phyloP scores from a whole-genome alignment of 176 grass and related monocot genomes.

The Hordeum marinum region DNA sequence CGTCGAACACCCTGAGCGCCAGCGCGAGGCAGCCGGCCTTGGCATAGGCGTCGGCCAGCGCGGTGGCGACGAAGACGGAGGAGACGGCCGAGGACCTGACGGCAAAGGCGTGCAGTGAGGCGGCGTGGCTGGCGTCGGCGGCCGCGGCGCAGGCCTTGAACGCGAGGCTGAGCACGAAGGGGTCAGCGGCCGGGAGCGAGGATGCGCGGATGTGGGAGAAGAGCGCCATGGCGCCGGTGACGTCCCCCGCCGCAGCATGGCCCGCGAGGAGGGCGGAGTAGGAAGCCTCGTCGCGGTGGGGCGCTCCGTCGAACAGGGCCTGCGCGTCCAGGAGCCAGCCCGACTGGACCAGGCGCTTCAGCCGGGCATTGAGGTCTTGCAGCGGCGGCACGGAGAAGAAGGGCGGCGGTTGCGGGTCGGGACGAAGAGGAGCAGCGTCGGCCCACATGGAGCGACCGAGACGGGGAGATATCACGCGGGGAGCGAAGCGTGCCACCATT shows the following conservation, averaged over 20 bases:
- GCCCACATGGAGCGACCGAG: not conserved
- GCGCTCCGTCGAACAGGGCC: conserved; percentile 51
- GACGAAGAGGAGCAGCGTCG: not conserved
- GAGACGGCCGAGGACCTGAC: conserved; percentile 28
- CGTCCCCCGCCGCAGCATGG: conserved; percentile 25
- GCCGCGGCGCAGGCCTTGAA: conserved; percentile 52
- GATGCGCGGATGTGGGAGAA: conserved; percentile 20
- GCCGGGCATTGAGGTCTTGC: conserved; percentile 18
- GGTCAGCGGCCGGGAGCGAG: not conserved
- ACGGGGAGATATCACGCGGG: not conserved
- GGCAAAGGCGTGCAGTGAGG: conserved; percentile 46
- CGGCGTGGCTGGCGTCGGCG: not conserved
- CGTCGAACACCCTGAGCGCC: conserved; percentile 49
- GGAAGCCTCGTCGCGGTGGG: conserved; percentile 38
- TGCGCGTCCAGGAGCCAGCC: conserved; percentile 34
- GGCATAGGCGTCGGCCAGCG: conserved; percentile 59
- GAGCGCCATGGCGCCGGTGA: conserved; percentile 36
- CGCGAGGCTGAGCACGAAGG: conserved; percentile 43
- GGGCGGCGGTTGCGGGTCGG: not conserved
- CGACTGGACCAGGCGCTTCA: conserved; percentile 28
- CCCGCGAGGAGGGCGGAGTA: conserved; percentile 50
- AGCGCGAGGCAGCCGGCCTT: conserved; percentile 22
- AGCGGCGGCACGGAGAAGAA: not conserved
- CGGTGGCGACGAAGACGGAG: conserved; percentile 55
- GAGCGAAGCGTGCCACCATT: conserved; percentile 14